Conservation (phyloP, 345 rosid species). For the Acer yangbiense region DNA sequence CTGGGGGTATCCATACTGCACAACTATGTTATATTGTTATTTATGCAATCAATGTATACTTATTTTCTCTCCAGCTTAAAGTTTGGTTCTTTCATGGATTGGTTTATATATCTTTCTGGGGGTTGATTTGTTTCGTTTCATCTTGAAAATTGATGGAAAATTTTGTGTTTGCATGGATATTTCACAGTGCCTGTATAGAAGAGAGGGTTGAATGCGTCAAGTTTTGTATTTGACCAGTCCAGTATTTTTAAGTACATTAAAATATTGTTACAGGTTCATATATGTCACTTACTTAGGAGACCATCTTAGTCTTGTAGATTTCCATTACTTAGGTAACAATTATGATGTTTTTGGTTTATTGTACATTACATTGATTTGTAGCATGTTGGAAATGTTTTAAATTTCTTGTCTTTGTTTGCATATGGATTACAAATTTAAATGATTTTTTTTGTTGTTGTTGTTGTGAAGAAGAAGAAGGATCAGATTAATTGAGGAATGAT, state of each 20-base stretch:
- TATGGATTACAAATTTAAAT: slow-evolving; percentile 3
- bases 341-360: not conserved
- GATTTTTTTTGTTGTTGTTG: not conserved
- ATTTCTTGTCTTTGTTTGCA: not conserved
- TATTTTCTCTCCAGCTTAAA: not conserved
- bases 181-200: not conserved
- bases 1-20: slow-evolving; percentile 18
- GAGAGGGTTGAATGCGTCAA: not conserved
- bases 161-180: slow-evolving; percentile 8
- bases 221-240: too few species aligned
- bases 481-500: slow-evolving; percentile 34
- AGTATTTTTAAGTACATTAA: too few species aligned
- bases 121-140: not conserved
- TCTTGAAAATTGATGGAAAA: not conserved
- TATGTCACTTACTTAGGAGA: too few species aligned
- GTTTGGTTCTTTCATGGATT: slow-evolving; percentile 2
- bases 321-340: not conserved
- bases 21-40: too few species aligned
- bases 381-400: not conserved
- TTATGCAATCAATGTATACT: not conserved
- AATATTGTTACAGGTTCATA: too few species aligned
- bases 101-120: not conserved
- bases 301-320: not conserved
- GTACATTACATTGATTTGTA: not conserved
- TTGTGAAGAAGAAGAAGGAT: not conserved